Base-by-base conservation (phyloP, 1,139 yeast genomes). In the Candida freyschussii region DNA sequence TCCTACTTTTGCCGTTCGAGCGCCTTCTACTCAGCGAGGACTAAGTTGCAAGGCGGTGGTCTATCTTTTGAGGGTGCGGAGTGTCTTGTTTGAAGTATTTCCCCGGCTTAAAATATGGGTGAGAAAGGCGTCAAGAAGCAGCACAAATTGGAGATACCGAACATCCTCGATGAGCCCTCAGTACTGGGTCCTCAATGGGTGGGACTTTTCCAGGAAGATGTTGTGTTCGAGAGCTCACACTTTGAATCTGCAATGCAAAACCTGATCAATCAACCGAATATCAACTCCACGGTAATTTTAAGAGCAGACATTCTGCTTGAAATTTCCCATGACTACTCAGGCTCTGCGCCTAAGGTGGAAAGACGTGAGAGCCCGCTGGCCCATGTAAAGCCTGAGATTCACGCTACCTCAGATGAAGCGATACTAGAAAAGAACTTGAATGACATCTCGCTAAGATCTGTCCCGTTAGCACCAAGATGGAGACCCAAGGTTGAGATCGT, bases 231-330 rank as follows among this genome's bases (percentile, higher is more conserved):
- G 11, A 53, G 65, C 3, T 53, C 54, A 6, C 83, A 86, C 59
- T 87, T 79, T 52, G 78, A 76, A 38, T 60, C 64, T 9, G 96
- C 96, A 5, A 82, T 86, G 91, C 57, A 73, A 27, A 84, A 87
- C 56, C 67, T 89, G 42, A 81, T 89, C 35, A 69, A 72, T 40
- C 87, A 86, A 43, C 97, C 97, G 11, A 85, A 89, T 55, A 82
- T 89, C 57, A 89, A 89, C 57, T 89, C 96, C 7, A 83, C 96
- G 0, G 93, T 86, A 19, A 82, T 89, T 24, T 65, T 89, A 63
- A 65, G 97, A 48, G 95, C 96, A 0, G 97, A 89, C 57, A 76
- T 89, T 17, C 58, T 87, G 28, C 63, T 65, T 28, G 89, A 82
- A 45, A 65, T 62, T 36, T 56, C 54, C 3, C 74, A 63, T 49